A percentile compares a stretch with the other conserved stretches of the same genome.
These are phyloP conservation scores for Skeletonema marinoi DNA, from an alignment of 108 stramenopile genomes.

Conservation along the genomic window DNA sequence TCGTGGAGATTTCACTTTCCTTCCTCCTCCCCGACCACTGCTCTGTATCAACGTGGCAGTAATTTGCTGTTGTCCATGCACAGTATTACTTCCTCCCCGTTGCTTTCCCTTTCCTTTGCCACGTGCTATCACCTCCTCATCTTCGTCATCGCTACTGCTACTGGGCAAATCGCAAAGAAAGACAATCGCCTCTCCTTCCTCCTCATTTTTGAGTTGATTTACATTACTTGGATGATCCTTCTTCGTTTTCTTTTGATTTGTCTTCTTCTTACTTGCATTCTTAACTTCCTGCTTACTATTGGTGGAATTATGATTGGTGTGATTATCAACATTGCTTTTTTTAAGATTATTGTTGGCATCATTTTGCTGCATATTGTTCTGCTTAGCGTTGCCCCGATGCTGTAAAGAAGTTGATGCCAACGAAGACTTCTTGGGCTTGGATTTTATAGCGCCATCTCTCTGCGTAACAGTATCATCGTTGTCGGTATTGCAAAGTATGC, in stretches of 20 bases:
- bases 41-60: not conserved
- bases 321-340: too few species aligned
- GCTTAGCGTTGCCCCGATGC: not conserved
- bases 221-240: not conserved
- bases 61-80: not conserved
- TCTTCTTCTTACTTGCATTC: not conserved
- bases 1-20: not conserved
- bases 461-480: too few species aligned
- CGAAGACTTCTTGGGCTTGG: not conserved
- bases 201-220: not conserved
- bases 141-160: not conserved
- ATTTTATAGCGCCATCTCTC: too few species aligned
- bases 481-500: too few species aligned
- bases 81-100: not conserved
- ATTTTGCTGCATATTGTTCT: not conserved
- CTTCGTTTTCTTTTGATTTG: not conserved
- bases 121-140: too few species aligned
- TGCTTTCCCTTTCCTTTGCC: not conserved
- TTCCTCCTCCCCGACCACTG: not conserved
- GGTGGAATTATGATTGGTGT: not conserved
- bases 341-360: not conserved
- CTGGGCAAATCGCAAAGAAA: not conserved
- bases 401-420: not conserved
- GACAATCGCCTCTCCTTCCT: not conserved
- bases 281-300: not conserved